phyloP scores from a whole-genome alignment of 169 alveolate species.

The Miamiensis avidus region DNA sequence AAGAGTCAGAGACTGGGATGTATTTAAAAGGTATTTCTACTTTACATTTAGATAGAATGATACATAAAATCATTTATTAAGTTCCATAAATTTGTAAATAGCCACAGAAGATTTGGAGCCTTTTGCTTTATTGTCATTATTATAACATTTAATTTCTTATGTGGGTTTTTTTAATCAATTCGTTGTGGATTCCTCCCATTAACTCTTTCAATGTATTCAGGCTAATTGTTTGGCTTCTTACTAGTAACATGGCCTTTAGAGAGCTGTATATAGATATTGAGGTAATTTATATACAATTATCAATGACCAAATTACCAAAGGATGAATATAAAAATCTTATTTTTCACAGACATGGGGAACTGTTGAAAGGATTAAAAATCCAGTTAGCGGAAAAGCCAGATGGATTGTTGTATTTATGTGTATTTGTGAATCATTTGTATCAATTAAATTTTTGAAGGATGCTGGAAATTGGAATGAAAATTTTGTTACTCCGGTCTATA shows the following conservation, averaged over 20 bases:
- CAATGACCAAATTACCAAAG: too few relatives aligned
- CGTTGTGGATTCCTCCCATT: constrained; percentile 66
- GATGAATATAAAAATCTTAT: too few relatives aligned
- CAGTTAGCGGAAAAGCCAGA: constrained; percentile 52
- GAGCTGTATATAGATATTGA: constrained; percentile 49
- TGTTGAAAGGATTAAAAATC: constrained; percentile 41
- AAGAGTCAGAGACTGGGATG: constrained; percentile 51
- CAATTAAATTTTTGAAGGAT: constrained; percentile 47
- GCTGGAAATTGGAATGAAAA: constrained; percentile 48
- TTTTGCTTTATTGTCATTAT: constrained; percentile 36
- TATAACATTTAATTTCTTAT: constrained; percentile 48
- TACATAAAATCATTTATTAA: not conserved
- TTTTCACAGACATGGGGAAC: constrained; percentile 54
- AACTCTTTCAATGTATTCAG: constrained; percentile 49
- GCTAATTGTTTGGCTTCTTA: constrained; percentile 57
- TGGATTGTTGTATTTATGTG: constrained; percentile 49
- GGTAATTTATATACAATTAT: not conserved
- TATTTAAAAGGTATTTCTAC: too few relatives aligned
- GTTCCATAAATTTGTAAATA: not conserved
- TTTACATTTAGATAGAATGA: too few relatives aligned
- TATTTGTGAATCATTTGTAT: constrained; percentile 48
- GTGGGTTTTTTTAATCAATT: constrained; percentile 62
- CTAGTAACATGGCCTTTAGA: constrained; percentile 45
- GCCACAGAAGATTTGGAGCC: constrained; percentile 60
- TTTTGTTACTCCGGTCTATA: constrained; percentile 39